Base-by-base conservation (phyloP, 2,329 filamentous ascomycete species). In the Chaetomium olivaceum region DNA sequence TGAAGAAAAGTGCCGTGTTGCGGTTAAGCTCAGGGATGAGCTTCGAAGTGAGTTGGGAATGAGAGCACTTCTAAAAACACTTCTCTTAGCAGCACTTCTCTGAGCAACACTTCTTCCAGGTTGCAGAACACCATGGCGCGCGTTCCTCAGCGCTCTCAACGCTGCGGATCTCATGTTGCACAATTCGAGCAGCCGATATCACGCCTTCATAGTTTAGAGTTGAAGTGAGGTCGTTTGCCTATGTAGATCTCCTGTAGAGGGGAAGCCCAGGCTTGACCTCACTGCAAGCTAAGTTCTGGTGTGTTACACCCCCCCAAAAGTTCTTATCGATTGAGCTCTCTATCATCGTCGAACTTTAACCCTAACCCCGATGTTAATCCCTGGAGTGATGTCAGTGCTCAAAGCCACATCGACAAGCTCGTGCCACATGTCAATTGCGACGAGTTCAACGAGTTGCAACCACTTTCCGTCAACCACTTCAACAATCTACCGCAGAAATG, bases 81-180 rank as follows among this genome's bases (percentile, higher is more conserved):
- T 43, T 63, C 55, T 9, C n/a, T n/a, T n/a, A n/a, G n/a, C n/a
- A n/a, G n/a, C n/a, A 63, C 33, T 43, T 63, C 36, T 60, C 16
- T 59, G 8, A 43, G 46, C 39, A 50, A 61, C 43, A 21, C 51
- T 52, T 25, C 27, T 54, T n/a, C n/a, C n/a, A 21, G 62, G 51
- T 50, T 55, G 61, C 54, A 52, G 31, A 56, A 43, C 19, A 11
- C 56, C 29, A 55, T 51, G 27, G n/a, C 68, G 65, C 36, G 62
- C 62, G 61, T 61, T 63, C 16, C 66, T 64, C 48, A 71, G 59
- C 62, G 66, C 68, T 23, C 64, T 64, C 54, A 63, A 63, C 58
- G 65, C 61, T 25, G 62, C 59, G 21, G 61, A 29, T 50, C 67
- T 68, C 71, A 72, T 72, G 23, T 63, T 70, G 58, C 14, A 54